phyloP scores from a whole-genome alignment of 129 eudicot species.

The Lonicera japonica region DNA sequence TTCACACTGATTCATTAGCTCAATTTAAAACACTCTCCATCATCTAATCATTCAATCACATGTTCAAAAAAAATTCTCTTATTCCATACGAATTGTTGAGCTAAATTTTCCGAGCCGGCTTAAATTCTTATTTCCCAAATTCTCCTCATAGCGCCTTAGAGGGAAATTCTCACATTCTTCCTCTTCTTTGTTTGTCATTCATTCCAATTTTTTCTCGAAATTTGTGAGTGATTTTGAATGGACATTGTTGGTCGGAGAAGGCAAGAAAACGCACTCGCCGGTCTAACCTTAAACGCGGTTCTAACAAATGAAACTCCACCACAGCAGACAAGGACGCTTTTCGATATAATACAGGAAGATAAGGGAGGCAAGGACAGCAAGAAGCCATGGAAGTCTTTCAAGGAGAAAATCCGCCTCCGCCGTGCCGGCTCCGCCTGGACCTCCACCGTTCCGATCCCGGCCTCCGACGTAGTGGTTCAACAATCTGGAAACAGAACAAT shows the following conservation, averaged over 20 bases:
- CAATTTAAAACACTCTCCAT: too few species aligned
- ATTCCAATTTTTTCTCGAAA: too few species aligned
- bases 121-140: too few species aligned
- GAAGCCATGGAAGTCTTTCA: slow-evolving; percentile 46
- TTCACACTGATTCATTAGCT: too few species aligned
- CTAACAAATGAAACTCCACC: not conserved
- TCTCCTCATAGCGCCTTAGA: too few species aligned
- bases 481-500: slow-evolving; percentile 7
- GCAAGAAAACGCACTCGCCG: not conserved
- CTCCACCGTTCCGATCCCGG: slow-evolving; percentile 31
- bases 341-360: slow-evolving; percentile 60
- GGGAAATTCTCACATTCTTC: too few species aligned
- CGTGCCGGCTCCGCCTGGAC: slow-evolving; percentile 39
- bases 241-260: slow-evolving; percentile 23
- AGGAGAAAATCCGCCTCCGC: slow-evolving; percentile 46
- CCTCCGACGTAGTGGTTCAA: slow-evolving; percentile 36
- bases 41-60: too few species aligned
- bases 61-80: too few species aligned
- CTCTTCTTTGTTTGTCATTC: too few species aligned
- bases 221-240: slow-evolving; percentile 14
- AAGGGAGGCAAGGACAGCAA: slow-evolving; percentile 26
- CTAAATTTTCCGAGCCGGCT: too few species aligned
- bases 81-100: too few species aligned
- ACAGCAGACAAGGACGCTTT: slow-evolving; percentile 37
- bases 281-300: slow-evolving; percentile 46